Evolutionary conservation across 2,329 filamentous ascomycete genomes (phyloP).

Genomic region (Elsinoe batatas): DNA sequence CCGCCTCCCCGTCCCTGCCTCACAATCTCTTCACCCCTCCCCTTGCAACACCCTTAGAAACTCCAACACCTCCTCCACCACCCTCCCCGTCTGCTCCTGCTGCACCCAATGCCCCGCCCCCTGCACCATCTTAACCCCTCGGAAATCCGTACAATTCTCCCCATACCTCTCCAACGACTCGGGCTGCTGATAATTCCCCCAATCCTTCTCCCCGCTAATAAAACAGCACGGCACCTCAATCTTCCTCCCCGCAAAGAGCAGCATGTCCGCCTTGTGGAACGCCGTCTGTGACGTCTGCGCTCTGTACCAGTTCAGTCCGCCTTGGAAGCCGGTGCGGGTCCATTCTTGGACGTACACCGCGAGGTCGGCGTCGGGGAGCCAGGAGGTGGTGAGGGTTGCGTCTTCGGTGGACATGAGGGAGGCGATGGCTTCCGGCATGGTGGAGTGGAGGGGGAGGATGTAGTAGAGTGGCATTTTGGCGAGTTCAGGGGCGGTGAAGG

Average conservation of each 20-base stretch:
- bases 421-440: constrained; percentile 51
- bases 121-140: constrained; percentile 44
- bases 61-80: constrained; percentile 38
- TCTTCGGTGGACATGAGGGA: constrained; percentile 47
- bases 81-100: constrained; percentile 52
- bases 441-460: constrained; percentile 49
- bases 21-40: background rate
- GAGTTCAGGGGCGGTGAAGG: constrained; percentile 49
- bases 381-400: constrained; percentile 35
- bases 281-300: constrained; percentile 41
- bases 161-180: constrained; percentile 51
- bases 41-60: constrained; percentile 27
- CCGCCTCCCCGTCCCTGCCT: background rate
- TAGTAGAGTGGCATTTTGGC: constrained; percentile 58
- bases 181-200: constrained; percentile 59
- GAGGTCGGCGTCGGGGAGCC: constrained; percentile 51
- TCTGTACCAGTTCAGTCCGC: constrained; percentile 58
- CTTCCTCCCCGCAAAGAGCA: constrained; percentile 50
- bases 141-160: constrained; percentile 43
- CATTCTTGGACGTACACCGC: constrained; percentile 53
- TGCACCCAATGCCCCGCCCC: constrained; percentile 61
- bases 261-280: constrained; percentile 41
- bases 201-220: constrained; percentile 53
- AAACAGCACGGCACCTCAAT: constrained; percentile 53
- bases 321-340: constrained; percentile 53